These are phyloP conservation scores for Blastobotrys malaysiensis DNA, from an alignment of 1,139 yeast species.

Conservation along the genomic window DNA sequence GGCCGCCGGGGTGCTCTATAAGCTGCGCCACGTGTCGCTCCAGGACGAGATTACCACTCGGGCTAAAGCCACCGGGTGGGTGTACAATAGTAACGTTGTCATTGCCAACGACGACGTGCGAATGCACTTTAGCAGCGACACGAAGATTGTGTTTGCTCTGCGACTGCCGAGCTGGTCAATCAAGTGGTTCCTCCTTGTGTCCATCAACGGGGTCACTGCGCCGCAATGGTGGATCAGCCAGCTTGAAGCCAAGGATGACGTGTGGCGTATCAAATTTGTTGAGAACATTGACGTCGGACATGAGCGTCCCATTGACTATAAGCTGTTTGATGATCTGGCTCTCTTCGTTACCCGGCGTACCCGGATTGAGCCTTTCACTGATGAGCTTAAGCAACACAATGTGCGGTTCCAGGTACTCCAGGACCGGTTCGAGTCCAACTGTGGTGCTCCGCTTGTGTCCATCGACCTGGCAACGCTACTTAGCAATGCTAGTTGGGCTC, in stretches of 20 bases:
- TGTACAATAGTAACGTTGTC: slow-evolving; percentile 22
- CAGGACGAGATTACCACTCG: slow-evolving; percentile 31
- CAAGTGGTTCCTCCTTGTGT: slow-evolving; percentile 34
- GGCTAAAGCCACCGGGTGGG: slow-evolving; percentile 35
- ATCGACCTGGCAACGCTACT: slow-evolving; percentile 20
- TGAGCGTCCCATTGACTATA: slow-evolving; percentile 22
- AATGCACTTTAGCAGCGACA: slow-evolving; percentile 20
- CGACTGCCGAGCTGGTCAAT: slow-evolving; percentile 32
- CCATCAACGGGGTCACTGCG: slow-evolving; percentile 21
- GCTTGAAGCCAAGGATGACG: slow-evolving; percentile 26
- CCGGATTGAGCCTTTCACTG: slow-evolving; percentile 24
- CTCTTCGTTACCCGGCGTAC: slow-evolving; percentile 26
- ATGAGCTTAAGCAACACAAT: slow-evolving; percentile 22
- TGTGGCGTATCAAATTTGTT: slow-evolving; percentile 26
- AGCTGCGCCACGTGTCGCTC: slow-evolving; percentile 28
- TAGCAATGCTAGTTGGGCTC: slow-evolving; percentile 23
- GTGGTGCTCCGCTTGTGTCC: slow-evolving; percentile 21
- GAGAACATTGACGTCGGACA: slow-evolving; percentile 24
- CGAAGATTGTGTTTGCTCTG: slow-evolving; percentile 28
- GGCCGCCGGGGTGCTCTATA: slow-evolving; percentile 25
- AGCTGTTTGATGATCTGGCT: slow-evolving; percentile 24
- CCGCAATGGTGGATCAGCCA: slow-evolving; percentile 32
- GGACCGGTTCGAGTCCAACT: slow-evolving; percentile 7
- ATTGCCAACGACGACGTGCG: slow-evolving; percentile 25
- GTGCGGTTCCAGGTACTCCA: slow-evolving; percentile 22